Evolutionary conservation across 192 early-diverging fungal species (phyloP).

Genomic region (Coemansia sp.): DNA sequence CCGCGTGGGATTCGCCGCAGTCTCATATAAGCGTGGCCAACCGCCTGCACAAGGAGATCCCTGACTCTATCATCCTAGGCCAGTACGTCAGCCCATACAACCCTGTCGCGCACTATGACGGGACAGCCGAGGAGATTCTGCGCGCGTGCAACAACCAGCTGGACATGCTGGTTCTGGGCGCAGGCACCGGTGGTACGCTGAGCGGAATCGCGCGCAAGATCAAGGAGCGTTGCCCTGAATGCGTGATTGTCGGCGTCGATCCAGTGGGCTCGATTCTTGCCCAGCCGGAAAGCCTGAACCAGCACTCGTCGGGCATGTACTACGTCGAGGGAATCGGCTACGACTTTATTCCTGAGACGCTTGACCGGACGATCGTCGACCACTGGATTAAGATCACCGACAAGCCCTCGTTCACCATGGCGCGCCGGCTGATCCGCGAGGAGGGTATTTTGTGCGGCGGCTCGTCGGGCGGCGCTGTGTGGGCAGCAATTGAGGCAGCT

Average conservation of each 20-base stretch:
- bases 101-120: constrained; percentile 96
- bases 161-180: constrained; percentile 94
- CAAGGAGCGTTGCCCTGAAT: constrained; percentile 89
- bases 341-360: constrained; percentile 95
- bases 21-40: constrained; percentile 98
- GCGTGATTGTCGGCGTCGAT: constrained; percentile 89
- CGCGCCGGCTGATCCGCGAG: constrained; percentile 92
- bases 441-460: constrained; percentile 97
- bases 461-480: constrained; percentile 91
- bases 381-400: constrained; percentile 97
- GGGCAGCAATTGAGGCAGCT: constrained; percentile 80
- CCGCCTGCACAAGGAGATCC: constrained; percentile 91
- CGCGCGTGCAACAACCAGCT: constrained; percentile 80
- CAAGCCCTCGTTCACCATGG: constrained; percentile 93
- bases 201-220: constrained; percentile 91
- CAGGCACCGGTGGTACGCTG: constrained; percentile 97
- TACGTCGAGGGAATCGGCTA: constrained; percentile 99
- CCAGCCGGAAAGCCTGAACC: constrained; percentile 79
- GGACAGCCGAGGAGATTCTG: constrained; percentile 83
- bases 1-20: constrained; percentile 97
- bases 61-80: constrained; percentile 93
- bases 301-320: constrained; percentile 64
- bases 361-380: constrained; percentile 84
- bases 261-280: constrained; percentile 95
- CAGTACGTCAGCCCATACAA: constrained; percentile 98